A percentile compares a stretch with the other conserved stretches of the same genome.
phyloP scores from a whole-genome alignment of 352 stramenopile species.

The Pythium dissimile region DNA sequence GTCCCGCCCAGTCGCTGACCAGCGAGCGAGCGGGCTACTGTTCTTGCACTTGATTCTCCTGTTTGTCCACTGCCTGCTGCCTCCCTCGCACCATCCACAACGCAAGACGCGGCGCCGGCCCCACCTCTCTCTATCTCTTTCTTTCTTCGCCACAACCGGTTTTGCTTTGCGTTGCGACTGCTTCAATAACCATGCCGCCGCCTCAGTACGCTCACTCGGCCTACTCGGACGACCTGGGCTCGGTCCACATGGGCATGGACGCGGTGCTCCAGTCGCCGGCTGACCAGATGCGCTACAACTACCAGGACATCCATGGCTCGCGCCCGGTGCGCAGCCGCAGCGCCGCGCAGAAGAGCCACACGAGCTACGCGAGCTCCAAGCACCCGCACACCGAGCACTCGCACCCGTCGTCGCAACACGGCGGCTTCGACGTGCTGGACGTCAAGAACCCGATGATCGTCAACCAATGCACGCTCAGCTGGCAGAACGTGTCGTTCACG shows the following conservation, averaged over 20 bases:
- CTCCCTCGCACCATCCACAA: not conserved
- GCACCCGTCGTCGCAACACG: no score
- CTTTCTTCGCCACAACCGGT: not conserved
- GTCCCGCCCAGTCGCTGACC: no score
- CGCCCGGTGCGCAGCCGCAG: not conserved
- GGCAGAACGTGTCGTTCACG: conserved; percentile 61
- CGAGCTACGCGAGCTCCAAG: not conserved
- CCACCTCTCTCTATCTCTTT: not conserved
- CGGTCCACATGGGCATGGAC: conserved; percentile 5
- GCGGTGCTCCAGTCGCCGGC: conserved; percentile 13
- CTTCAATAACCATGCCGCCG: not conserved
- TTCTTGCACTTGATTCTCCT: no score
- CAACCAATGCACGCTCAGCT: conserved; percentile 58
- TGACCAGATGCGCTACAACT: conserved; percentile 2
- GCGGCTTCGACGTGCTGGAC: conserved; percentile 19
- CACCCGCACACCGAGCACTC: not conserved
- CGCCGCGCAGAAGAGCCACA: not conserved
- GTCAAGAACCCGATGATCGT: conserved; percentile 15
- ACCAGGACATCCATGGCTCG: conserved; percentile 3
- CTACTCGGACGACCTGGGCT: not conserved
- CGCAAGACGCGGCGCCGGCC: not conserved
- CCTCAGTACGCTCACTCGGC: not conserved
- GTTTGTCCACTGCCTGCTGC: no score
- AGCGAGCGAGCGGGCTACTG: no score
- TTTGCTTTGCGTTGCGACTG: no score